These are phyloP conservation scores for Auriculariales sp. DNA, from an alignment of 768 basidiomycete species.

Conservation along the genomic window DNA sequence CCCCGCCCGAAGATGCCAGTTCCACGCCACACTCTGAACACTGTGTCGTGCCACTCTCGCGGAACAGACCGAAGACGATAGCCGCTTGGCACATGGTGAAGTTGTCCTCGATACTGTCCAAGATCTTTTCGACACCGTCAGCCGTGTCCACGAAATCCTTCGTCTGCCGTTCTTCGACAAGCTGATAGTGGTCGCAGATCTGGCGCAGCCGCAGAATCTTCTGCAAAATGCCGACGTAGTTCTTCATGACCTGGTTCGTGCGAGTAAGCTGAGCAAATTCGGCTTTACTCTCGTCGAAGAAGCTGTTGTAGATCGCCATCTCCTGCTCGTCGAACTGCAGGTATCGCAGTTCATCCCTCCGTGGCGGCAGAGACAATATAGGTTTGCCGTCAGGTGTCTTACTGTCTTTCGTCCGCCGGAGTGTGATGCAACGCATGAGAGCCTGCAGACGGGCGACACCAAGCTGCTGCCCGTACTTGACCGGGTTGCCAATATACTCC, in stretches of 20 bases:
- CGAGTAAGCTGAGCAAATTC: conserved; percentile 78
- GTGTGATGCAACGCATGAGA: conserved; percentile 92
- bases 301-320: conserved; percentile 72
- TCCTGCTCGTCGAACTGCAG: conserved; percentile 77
- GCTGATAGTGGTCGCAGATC: conserved; percentile 92
- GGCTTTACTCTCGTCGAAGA: conserved; percentile 80
- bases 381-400: conserved; percentile 64
- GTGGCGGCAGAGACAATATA: conserved; percentile 79
- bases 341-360: conserved; percentile 75
- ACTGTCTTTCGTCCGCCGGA: conserved; percentile 91
- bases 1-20: conserved; percentile 40
- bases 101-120: conserved; percentile 66
- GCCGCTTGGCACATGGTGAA: conserved; percentile 40
- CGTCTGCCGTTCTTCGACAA: conserved; percentile 57
- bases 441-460: conserved; percentile 90
- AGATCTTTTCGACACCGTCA: conserved; percentile 64
- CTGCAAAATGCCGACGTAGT: conserved; percentile 93
- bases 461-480: conserved; percentile 79
- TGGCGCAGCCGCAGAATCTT: conserved; percentile 92
- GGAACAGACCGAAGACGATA: conserved; percentile 73
- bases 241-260: conserved; percentile 93
- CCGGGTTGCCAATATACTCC: conserved; percentile 81
- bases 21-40: conserved; percentile 82
- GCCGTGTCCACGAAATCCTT: conserved; percentile 21
- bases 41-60: conserved; percentile 75